Base-by-base conservation (phyloP, 208 protist genomes). In the Acanthamoeba culbertsoni region DNA sequence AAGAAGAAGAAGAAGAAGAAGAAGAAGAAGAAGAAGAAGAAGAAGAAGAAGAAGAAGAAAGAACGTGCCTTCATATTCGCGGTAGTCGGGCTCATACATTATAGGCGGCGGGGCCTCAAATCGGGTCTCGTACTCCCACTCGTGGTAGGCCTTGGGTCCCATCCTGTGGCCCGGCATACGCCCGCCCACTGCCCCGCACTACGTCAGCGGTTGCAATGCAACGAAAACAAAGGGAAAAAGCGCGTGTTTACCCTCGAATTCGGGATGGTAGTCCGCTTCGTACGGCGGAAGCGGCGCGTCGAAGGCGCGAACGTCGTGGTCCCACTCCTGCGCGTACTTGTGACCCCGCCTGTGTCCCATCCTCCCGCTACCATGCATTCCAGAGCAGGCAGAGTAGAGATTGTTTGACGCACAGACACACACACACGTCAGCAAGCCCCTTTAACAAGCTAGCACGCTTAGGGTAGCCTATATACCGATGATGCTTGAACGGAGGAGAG, bases 51-150 rank as follows among this genome's bases (percentile, higher is more conserved):
- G n/a, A n/a, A n/a, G n/a, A n/a, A n/a, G n/a, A n/a, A n/a, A n/a
- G n/a, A n/a, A n/a, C n/a, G n/a, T n/a, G n/a, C n/a, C n/a, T n/a
- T n/a, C n/a, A n/a, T n/a, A n/a, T n/a, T n/a, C n/a, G n/a, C n/a
- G n/a, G n/a, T n/a, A n/a, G n/a, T n/a, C n/a, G n/a, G n/a, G n/a
- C n/a, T n/a, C n/a, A n/a, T n/a, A n/a, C n/a, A n/a, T n/a, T n/a
- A n/a, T n/a, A n/a, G 68, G 68, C 68, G 33, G 68, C 7, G 23
- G 23, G 20, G 37, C 28, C 23, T 79, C 68, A 35, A 79, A 79
- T n/a, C 68, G 68, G 10, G 37, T 20, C 68, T 79, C 68, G 68
- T 79, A 79, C 37, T 79, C 68, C 68, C 68, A 79, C 26, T 79
- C 68, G 42, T 48, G 68, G 42, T 79, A 79, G 68, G 68, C 68